Conservation (phyloP, 345 rosid species). For the Brassica nigra region DNA sequence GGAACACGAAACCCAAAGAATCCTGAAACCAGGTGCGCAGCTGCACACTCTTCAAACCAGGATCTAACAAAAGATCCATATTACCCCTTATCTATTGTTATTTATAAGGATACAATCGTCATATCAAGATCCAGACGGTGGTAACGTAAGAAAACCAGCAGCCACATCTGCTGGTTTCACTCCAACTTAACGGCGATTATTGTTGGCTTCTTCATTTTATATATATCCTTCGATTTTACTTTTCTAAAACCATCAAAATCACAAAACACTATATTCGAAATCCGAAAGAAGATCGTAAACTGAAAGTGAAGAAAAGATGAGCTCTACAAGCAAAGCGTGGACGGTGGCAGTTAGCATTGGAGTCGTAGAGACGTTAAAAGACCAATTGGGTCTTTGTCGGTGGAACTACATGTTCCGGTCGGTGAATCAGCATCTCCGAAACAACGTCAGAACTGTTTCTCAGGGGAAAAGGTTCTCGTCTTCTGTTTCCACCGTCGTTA, state of each 20-base stretch:
- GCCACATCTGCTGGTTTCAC: slow-evolving; percentile 11
- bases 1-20: background rate
- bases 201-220: slow-evolving; percentile 18
- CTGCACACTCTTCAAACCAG: background rate
- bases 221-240: slow-evolving; percentile 8
- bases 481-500: slow-evolving; percentile 23
- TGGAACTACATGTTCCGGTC: slow-evolving; percentile 53
- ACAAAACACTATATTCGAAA: background rate
- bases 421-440: slow-evolving; percentile 40
- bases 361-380: slow-evolving; percentile 59
- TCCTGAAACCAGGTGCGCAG: background rate
- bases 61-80: background rate
- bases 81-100: background rate
- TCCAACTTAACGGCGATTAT: background rate
- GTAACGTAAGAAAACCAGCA: slow-evolving; percentile 14
- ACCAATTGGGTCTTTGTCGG: slow-evolving; percentile 49
- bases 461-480: slow-evolving; percentile 39
- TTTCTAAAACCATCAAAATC: background rate
- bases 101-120: background rate
- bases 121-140: background rate
- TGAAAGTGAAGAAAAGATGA: slow-evolving; percentile 26
- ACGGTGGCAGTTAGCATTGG: slow-evolving; percentile 53
- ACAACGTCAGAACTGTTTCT: slow-evolving; percentile 41
- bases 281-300: background rate
- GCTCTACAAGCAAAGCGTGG: slow-evolving; percentile 51